Base-by-base conservation (phyloP, 2,329 filamentous ascomycete species). In the Chalara sp. region DNA sequence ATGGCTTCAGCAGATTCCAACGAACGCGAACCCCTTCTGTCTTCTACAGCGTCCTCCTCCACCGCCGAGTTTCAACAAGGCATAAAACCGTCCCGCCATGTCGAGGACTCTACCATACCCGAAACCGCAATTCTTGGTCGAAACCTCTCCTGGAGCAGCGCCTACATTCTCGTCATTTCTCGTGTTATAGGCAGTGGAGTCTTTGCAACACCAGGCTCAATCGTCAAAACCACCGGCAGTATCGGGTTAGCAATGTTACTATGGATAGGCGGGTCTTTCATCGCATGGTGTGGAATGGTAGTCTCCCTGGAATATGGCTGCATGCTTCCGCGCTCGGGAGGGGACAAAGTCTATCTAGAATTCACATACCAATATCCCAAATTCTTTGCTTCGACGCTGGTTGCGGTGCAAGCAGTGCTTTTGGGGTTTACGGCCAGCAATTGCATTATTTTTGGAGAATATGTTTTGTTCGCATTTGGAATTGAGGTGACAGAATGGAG, bases 221-320 rank as follows among this genome's bases (percentile, higher is more conserved):
- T 89, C 46, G 72, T 86, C 3, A 76, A 79, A 37, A 76, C 80
- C 0, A 80, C 82, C 2, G 86, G 86, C 1, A 88, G 83, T 6
- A 75, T 80, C 3, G 79, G 78, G 1, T 70, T 79, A 37, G 68
- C 72, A 7, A 63, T 81, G 5, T 67, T 79, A 31, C 65, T 81
- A 5, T 81, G 79, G 79, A 68, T 78, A 1, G 65, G 76, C 6
- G 78, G 75, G 28, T 67, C 67, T 6, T 54, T 72, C 10, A 68
- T 76, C 35, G 68, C 72, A 3, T 67, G 68, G 44, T 70, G 68
- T 35, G 71, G 72, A 8, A 66, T 75, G 32, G 63, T 68, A 29
- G 71, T 75, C 8, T 72, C 69, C 49, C 60, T 76, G 6, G 72
- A 76, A 48, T 68, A 75, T 32, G 73, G 72, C 13, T 71, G 67